phyloP scores from a whole-genome alignment of 257 asterid species.

The Solanum chilense region DNA sequence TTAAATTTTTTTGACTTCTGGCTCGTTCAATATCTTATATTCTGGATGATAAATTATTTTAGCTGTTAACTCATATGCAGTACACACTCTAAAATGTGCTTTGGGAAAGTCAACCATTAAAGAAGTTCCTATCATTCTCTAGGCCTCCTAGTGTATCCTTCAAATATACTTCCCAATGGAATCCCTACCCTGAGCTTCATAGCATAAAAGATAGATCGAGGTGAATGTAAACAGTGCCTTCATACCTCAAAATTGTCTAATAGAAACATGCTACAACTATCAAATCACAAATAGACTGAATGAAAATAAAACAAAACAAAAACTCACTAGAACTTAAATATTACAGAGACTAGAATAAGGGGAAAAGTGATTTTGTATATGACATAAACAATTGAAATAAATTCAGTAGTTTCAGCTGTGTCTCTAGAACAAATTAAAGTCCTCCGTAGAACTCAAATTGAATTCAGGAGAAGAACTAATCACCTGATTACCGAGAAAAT shows the following conservation, averaged over 20 bases:
- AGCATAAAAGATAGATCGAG: background rate
- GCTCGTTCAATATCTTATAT: background rate
- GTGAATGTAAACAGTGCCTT: background rate
- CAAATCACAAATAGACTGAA: background rate
- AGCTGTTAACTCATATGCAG: background rate
- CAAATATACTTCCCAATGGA: background rate
- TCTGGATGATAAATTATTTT: background rate
- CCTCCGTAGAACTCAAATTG: background rate
- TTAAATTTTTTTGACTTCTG: background rate
- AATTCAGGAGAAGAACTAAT: background rate
- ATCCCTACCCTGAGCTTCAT: background rate
- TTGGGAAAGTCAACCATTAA: background rate
- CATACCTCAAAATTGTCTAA: background rate
- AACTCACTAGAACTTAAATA: background rate
- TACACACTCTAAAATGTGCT: background rate
- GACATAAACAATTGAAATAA: background rate
- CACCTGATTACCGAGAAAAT: conserved; percentile 94
- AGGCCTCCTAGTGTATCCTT: background rate
- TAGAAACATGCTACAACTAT: background rate
- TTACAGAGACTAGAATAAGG: background rate
- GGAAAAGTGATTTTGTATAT: background rate
- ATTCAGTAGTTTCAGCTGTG: background rate
- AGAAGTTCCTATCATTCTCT: background rate
- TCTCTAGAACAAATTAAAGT: background rate
- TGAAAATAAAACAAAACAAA: background rate